Evolutionary conservation across 2,329 filamentous ascomycete species (phyloP).

Genomic region (Chalara sp.): DNA sequence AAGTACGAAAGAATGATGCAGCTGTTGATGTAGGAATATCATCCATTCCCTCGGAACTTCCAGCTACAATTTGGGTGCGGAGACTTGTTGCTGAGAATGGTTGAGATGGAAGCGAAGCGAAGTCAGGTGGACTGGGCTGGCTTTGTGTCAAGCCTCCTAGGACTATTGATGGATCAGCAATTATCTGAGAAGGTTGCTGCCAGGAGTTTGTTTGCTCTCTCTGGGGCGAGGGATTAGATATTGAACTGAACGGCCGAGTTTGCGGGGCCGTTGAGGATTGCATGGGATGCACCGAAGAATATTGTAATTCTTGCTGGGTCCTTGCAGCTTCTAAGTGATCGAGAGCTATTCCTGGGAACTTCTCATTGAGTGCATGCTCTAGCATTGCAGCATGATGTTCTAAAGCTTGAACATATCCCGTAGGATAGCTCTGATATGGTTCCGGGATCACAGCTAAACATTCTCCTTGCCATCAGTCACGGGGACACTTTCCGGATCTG

Average conservation of each 20-base stretch:
- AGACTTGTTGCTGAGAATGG: not conserved
- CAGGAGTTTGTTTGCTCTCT: not conserved
- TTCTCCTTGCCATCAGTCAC: not conserved
- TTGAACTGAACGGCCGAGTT: not conserved
- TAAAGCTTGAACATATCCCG: slow-evolving; percentile 5
- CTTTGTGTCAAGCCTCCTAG: not conserved
- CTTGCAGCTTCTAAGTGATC: slow-evolving; percentile 3
- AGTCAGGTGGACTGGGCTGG: slow-evolving; percentile 3
- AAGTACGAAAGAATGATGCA: slow-evolving; percentile 10
- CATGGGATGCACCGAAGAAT: not conserved
- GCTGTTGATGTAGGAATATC: slow-evolving; percentile 9
- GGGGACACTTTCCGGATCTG: slow-evolving; percentile 1
- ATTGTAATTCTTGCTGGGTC: not conserved
- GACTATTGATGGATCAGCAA: not conserved
- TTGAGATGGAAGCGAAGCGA: not conserved
- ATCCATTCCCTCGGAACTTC: slow-evolving; percentile 4
- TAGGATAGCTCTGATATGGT: slow-evolving; percentile 3
- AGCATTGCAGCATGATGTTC: slow-evolving; percentile 8
- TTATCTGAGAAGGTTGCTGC: not conserved
- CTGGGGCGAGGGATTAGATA: not conserved
- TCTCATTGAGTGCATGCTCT: slow-evolving; percentile 6
- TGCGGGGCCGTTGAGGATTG: not conserved
- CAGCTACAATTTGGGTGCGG: not conserved
- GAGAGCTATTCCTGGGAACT: slow-evolving; percentile 2
- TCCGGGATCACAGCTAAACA: slow-evolving; percentile 6